Percentiles rank a stretch among this genome's conserved stretches.
Conservation (phyloP, 2,329 filamentous ascomycete species). For the Ophiostoma ulmi region DNA sequence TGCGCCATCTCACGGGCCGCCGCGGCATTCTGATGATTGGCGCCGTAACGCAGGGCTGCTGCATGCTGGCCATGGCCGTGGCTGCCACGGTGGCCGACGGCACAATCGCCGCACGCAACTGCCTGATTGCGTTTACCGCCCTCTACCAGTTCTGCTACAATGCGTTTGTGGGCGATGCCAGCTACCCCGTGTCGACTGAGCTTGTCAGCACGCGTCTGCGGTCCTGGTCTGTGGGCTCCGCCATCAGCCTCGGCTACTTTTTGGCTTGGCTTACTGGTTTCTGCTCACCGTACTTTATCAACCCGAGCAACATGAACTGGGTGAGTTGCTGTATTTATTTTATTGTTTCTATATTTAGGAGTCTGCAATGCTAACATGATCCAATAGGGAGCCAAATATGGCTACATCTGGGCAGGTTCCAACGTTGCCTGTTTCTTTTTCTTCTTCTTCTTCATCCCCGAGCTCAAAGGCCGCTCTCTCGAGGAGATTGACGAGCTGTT, state of each 20-base stretch:
- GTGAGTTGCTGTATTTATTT: slow-evolving; percentile 23
- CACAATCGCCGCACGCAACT: slow-evolving; percentile 32
- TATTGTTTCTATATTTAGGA: neutral
- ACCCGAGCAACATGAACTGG: slow-evolving; percentile 40
- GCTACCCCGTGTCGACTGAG: slow-evolving; percentile 42
- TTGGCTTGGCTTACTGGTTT: slow-evolving; percentile 39
- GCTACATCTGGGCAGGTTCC: slow-evolving; percentile 41
- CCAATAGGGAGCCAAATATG: slow-evolving; percentile 39
- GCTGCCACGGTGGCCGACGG: slow-evolving; percentile 32
- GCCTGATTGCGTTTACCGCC: slow-evolving; percentile 36
- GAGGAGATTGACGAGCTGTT: slow-evolving; percentile 36
- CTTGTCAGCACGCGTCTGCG: slow-evolving; percentile 42
- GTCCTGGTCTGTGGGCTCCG: slow-evolving; percentile 46
- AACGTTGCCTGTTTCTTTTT: slow-evolving; percentile 33
- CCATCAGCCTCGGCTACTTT: slow-evolving; percentile 44
- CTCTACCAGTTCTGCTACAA: slow-evolving; percentile 38
- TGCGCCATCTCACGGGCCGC: slow-evolving; percentile 44
- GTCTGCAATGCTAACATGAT: neutral
- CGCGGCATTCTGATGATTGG: slow-evolving; percentile 46
- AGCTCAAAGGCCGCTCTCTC: slow-evolving; percentile 33
- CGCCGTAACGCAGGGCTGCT: slow-evolving; percentile 40
- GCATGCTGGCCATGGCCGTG: slow-evolving; percentile 43
- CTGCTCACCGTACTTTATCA: slow-evolving; percentile 46
- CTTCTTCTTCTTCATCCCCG: slow-evolving; percentile 33
- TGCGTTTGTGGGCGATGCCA: slow-evolving; percentile 38